These are phyloP conservation scores for Leccinum rimulosum DNA, from an alignment of 768 basidiomycete species.

Conservation along the genomic window DNA sequence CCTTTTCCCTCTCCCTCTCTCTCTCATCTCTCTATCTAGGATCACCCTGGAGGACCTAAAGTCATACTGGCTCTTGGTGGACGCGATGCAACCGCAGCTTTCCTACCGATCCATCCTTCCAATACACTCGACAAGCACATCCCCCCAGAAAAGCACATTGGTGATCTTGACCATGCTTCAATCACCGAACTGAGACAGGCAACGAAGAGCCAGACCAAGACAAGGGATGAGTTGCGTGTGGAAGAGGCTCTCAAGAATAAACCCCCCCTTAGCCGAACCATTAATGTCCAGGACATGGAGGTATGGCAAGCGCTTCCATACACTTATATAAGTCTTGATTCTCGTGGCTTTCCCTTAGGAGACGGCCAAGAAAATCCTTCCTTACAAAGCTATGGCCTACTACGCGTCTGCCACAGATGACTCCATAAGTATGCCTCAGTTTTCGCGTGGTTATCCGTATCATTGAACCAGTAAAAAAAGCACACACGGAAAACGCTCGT, in stretches of 20 bases:
- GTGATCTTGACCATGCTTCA: constrained; percentile 52
- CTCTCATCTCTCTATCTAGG: constrained; percentile 35
- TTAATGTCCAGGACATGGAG: constrained; percentile 83
- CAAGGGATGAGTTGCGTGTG: constrained; percentile 69
- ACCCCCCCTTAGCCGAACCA: constrained; percentile 65
- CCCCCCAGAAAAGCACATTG: constrained; percentile 68
- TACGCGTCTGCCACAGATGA: constrained; percentile 88
- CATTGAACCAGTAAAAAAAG: constrained; percentile 35
- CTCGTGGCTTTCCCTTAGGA: constrained; percentile 37
- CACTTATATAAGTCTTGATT: background rate
- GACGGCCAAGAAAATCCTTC: constrained; percentile 69
- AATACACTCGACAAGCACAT: constrained; percentile 75
- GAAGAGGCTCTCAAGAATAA: constrained; percentile 56
- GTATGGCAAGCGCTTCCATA: constrained; percentile 32
- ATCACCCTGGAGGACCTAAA: constrained; percentile 78
- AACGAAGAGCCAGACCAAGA: constrained; percentile 46
- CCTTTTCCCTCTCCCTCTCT: background rate
- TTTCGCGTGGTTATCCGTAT: constrained; percentile 12
- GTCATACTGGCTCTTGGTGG: constrained; percentile 86
- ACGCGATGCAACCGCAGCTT: constrained; percentile 74
- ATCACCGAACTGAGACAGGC: constrained; percentile 36
- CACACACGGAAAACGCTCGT: constrained; percentile 63
- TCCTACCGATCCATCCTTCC: constrained; percentile 82
- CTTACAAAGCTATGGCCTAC: constrained; percentile 75
- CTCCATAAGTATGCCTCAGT: constrained; percentile 57